Base-by-base conservation (phyloP, 805 yeast species). In the Myxozyma monticola region DNA sequence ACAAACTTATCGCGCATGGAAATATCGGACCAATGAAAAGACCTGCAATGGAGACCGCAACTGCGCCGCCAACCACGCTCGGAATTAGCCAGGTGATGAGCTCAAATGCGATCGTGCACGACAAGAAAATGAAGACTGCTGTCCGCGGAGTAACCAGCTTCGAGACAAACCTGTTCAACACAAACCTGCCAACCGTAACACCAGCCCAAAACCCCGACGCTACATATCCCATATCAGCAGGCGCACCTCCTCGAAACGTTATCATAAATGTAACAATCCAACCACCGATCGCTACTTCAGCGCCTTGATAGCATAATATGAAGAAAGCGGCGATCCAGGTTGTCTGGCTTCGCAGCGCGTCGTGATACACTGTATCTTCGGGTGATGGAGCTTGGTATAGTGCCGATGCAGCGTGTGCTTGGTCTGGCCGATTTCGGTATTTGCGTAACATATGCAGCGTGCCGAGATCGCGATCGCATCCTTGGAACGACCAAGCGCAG, bases 131-230 rank as follows among this genome's bases (percentile, higher is more conserved):
- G 57, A 25, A 2, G 76, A 71, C 45, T 78, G 62, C 49, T 80
- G 31, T 34, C 20, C 45, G 25, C 37, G 62, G 60, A 35, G 42
- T 49, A 24, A 45, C 12, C 39, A 49, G 22, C 22, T 45, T 24
- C 28, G 60, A 58, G 6, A 57, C 48, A 12, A 83, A 63, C n/a
- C 71, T 57, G 26, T 61, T 65, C 6, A 84, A 65, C 3, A 71
- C 54, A 38, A 84, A 67, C 54, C 91, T 69, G 0, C 90, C 90
- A n/a, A 76, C 49, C 0, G 88, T 80, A 18, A 84, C 64, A 0
- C 91, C 91, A 25, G 76, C 75, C 88, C 89, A 84, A 60, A 77
- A 83, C 10, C 86, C 83, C 7, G 87, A 76, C 0, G 85, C 79
- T 14, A 82, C 78, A 61, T 79, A 82, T 6, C 88, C 84, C 57